phyloP scores from a whole-genome alignment of 2,329 filamentous ascomycete species.

The Fusarium pilosicola region DNA sequence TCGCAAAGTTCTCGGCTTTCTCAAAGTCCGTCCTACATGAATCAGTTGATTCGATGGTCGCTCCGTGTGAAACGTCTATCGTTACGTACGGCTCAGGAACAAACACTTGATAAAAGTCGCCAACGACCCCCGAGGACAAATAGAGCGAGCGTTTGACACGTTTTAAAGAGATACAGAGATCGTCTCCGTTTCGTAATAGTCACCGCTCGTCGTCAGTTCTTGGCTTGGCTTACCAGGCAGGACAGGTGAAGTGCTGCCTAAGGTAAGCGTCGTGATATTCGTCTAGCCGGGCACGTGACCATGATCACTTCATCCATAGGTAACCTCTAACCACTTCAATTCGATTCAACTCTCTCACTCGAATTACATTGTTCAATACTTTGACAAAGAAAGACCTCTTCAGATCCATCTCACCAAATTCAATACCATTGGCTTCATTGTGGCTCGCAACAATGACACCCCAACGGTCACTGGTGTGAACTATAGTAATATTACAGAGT shows the following conservation, averaged over 20 bases:
- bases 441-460: background rate
- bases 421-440: background rate
- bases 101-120: background rate
- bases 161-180: constrained; percentile 5
- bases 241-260: constrained; percentile 41
- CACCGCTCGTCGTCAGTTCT: constrained; percentile 33
- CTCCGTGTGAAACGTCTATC: constrained; percentile 25
- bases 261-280: constrained; percentile 38
- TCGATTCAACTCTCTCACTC: background rate
- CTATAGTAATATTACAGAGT: background rate
- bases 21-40: constrained; percentile 19
- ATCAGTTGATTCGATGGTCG: constrained; percentile 5
- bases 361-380: background rate
- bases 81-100: constrained; percentile 22
- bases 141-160: constrained; percentile 1
- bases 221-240: constrained; percentile 37
- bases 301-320: background rate
- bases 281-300: constrained; percentile 34
- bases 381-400: background rate
- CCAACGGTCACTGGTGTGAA: background rate
- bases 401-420: background rate
- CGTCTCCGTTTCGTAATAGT: constrained; percentile 14
- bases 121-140: background rate
- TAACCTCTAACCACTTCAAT: background rate
- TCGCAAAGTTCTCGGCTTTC: constrained; percentile 18